Conservation (phyloP, 257 asterid genomes). For the Plantago elongata region DNA sequence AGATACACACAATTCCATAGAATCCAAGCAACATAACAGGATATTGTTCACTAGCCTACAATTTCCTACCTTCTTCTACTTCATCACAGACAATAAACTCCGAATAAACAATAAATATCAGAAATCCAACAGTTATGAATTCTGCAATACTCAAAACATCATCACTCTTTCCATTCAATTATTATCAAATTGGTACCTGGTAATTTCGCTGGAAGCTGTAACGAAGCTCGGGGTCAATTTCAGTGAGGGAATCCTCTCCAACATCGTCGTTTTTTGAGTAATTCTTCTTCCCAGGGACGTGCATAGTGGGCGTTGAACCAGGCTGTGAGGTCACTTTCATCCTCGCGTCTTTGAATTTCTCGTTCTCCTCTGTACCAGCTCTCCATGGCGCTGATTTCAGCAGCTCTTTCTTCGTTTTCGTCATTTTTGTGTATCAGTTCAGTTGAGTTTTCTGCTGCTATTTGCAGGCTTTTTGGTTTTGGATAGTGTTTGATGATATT, state of each 20-base stretch:
- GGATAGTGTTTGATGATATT: constrained; percentile 4
- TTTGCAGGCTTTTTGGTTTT: background rate
- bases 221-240: constrained; percentile 88
- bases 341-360: constrained; percentile 74
- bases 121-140: too few relatives aligned
- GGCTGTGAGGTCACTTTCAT: constrained; percentile 77
- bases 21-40: background rate
- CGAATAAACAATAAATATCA: too few relatives aligned
- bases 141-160: too few relatives aligned
- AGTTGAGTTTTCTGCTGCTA: constrained; percentile 3
- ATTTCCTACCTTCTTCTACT: too few relatives aligned
- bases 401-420: constrained; percentile 80
- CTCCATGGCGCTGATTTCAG: constrained; percentile 96
- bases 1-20: too few relatives aligned
- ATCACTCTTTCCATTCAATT: too few relatives aligned
- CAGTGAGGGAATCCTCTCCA: constrained; percentile 45
- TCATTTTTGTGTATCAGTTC: constrained; percentile 35
- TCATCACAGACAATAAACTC: too few relatives aligned
- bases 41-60: background rate
- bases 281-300: constrained; percentile 65
- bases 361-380: constrained; percentile 47
- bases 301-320: constrained; percentile 79
- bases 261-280: constrained; percentile 32
- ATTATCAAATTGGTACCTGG: constrained; percentile 38
- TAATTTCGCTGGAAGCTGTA: constrained; percentile 94